Base-by-base conservation (phyloP, 2,329 filamentous ascomycete species). In the Volutella citrinella region DNA sequence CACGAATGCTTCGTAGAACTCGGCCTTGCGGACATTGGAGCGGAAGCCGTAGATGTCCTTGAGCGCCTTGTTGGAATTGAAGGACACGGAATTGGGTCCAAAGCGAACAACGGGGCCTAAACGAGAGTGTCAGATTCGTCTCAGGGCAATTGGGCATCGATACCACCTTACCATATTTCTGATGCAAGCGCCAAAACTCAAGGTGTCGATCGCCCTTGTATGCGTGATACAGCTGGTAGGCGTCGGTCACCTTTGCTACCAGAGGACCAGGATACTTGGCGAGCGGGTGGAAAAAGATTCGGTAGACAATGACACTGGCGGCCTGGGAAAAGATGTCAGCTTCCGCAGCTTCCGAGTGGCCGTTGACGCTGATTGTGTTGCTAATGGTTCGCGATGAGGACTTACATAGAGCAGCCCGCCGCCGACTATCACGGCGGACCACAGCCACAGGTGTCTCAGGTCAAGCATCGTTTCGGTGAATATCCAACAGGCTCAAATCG, bases 201-300 rank as follows among this genome's bases (percentile, higher is more conserved):
- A 90, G 71, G 54, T 90, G 85, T 2, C 84, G 74, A 46, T 85
- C 80, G 32, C 85, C 86, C 51, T 78, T 82, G 62, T 80, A 85
- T 29, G 84, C 83, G 48, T 88, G 80, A 58, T 86, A 90, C 19
- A 84, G 73, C 55, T 81, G 76, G 49, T 82, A 75, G 45, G 66
- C 75, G 49, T 80, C 71, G n/a, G 79, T 80, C 46, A 83, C 59
- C 52, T 77, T 81, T 37, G 76, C 78, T 25, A 82, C 54, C 29
- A 81, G 62, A 0, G 81, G 82, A 3, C 80, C 81, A 2, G 80
- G 81, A 44, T 82, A 82, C 38, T 74, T 77, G 13, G 78, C 71
- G 9, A 84, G 61, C 5, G 80, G 80, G 50, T 84, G 80, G 55
- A 83, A 75, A 54, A 70, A 78, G 37, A 82, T 47, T 35, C 77